These are phyloP conservation scores for Aspergillus funiculosus DNA, from an alignment of 495 filamentous ascomycete genomes.

Conservation along the genomic window DNA sequence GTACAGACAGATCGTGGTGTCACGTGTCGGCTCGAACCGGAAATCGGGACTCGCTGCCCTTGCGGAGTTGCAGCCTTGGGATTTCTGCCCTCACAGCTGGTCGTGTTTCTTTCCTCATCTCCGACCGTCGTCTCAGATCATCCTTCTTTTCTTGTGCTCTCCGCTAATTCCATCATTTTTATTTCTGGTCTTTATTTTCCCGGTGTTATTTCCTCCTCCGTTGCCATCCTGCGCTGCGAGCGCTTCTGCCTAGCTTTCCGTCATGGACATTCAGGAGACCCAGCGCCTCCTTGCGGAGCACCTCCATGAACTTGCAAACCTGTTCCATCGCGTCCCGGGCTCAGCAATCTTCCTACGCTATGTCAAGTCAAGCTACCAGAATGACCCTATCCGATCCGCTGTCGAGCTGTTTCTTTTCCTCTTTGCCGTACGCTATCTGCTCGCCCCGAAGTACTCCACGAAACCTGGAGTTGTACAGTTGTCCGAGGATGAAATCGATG, in stretches of 20 bases:
- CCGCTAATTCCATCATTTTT: constrained; percentile 8
- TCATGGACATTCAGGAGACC: constrained; percentile 78
- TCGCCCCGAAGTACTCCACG: constrained; percentile 86
- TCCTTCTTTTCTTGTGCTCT: not conserved
- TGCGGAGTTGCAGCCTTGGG: not conserved
- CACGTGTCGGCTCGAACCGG: constrained; percentile 14
- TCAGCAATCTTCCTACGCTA: constrained; percentile 93
- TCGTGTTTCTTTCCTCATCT: not conserved
- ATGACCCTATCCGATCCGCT: constrained; percentile 88
- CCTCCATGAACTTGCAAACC: constrained; percentile 56
- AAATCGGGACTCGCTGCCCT: not conserved
- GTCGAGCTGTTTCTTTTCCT: constrained; percentile 93
- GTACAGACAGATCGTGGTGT: not conserved
- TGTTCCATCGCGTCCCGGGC: constrained; percentile 86
- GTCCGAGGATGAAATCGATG: constrained; percentile 94
- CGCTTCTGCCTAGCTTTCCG: constrained; percentile 13
- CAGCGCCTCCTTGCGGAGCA: constrained; percentile 63
- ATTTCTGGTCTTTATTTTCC: not conserved
- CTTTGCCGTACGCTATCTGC: constrained; percentile 89
- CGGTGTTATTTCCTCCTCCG: not conserved
- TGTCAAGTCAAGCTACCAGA: constrained; percentile 92
- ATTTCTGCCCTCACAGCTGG: not conserved
- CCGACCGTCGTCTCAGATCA: not conserved
- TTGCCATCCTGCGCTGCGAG: constrained; percentile 14
- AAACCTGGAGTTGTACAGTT: constrained; percentile 82